Evolutionary conservation across 1,139 yeast species (phyloP).

Genomic region (Candida albicans): DNA sequence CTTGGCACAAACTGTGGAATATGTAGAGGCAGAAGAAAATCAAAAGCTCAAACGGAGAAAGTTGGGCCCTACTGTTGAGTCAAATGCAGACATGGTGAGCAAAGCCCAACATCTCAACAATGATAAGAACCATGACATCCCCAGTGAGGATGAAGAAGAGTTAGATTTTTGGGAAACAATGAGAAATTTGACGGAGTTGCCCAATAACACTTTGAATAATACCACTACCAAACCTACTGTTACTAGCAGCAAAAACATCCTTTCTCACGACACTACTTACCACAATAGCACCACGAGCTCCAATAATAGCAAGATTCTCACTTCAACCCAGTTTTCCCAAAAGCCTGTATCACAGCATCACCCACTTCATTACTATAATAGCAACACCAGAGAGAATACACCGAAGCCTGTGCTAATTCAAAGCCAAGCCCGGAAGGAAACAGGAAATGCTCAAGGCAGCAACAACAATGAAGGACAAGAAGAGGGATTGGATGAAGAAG

Average conservation of each 20-base stretch:
- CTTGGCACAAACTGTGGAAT: constrained; percentile 44
- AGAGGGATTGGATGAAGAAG: constrained; percentile 14
- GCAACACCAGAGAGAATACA: constrained; percentile 7
- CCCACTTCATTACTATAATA: constrained; percentile 25
- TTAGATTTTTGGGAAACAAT: constrained; percentile 72
- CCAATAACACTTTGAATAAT: constrained; percentile 16
- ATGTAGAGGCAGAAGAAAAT: constrained; percentile 46
- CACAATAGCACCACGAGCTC: constrained; percentile 37
- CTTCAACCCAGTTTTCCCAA: constrained; percentile 5
- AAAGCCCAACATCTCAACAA: constrained; percentile 1
- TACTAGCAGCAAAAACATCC: neutral
- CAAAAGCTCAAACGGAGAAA: constrained; percentile 11
- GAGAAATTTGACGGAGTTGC: constrained; percentile 46
- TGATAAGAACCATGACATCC: constrained; percentile 15
- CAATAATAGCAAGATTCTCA: constrained; percentile 37
- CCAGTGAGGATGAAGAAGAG: constrained; percentile 39
- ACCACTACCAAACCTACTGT: neutral
- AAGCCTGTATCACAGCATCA: constrained; percentile 51
- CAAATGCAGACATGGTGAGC: constrained; percentile 7
- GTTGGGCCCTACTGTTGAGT: neutral
- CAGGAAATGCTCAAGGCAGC: constrained; percentile 8
- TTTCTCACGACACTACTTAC: neutral
- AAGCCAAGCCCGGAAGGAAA: neutral
- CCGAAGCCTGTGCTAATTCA: constrained; percentile 2
- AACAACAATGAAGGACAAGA: constrained; percentile 8